These are phyloP conservation scores for Tulasnella sp. DNA, from an alignment of 768 basidiomycete species.

Conservation along the genomic window DNA sequence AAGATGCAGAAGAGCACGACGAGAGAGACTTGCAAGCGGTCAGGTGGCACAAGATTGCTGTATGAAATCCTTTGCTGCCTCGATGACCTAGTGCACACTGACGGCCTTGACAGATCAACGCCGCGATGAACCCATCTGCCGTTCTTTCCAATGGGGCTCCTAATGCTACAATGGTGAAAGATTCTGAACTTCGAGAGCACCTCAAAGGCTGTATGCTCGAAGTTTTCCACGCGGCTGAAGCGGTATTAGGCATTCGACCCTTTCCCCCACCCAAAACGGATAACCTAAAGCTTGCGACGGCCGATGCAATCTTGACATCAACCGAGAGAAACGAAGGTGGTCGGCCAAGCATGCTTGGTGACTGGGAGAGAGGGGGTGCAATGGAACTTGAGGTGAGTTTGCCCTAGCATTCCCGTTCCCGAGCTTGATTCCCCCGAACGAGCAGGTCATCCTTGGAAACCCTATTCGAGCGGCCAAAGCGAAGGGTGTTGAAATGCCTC, in stretches of 20 bases:
- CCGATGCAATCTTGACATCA: constrained; percentile 33
- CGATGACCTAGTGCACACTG: neutral
- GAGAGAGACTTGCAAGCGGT: constrained; percentile 34
- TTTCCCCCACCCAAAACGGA: constrained; percentile 30
- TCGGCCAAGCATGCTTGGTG: constrained; percentile 34
- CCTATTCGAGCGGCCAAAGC: constrained; percentile 33
- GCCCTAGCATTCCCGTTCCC: neutral
- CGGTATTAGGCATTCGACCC: constrained; percentile 30
- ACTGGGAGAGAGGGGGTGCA: constrained; percentile 33
- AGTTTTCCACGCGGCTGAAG: constrained; percentile 32
- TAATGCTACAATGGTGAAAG: constrained; percentile 33
- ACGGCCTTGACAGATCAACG: constrained; percentile 31
- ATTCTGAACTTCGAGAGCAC: constrained; percentile 31
- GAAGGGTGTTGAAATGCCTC: constrained; percentile 34
- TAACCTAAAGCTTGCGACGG: constrained; percentile 28
- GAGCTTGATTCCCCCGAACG: neutral
- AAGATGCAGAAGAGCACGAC: constrained; percentile 34
- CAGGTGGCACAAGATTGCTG: constrained; percentile 37
- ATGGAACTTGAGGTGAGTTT: constrained; percentile 34
- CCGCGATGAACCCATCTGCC: constrained; percentile 34
- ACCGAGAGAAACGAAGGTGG: constrained; percentile 32
- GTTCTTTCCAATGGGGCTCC: constrained; percentile 34
- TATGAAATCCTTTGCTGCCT: neutral
- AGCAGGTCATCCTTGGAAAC: constrained; percentile 33
- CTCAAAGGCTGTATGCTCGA: constrained; percentile 34